Evolutionary conservation across 2,329 filamentous ascomycete species (phyloP).

Genomic region (Neofusicoccum sp.): DNA sequence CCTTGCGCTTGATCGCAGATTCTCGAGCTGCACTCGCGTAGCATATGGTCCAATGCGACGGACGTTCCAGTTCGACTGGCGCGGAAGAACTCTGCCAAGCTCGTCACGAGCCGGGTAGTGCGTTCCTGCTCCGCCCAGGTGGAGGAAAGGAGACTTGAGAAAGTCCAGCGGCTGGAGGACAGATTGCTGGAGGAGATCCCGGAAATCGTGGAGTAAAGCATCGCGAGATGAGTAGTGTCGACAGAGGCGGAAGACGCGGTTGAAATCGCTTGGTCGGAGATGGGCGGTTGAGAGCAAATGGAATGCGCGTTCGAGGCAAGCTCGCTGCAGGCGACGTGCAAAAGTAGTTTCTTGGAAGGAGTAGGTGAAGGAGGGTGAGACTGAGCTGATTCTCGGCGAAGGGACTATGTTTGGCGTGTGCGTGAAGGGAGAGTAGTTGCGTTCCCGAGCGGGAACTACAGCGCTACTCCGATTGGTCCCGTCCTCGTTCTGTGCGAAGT

Average conservation of each 20-base stretch:
- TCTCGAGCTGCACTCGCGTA: constrained; percentile 4
- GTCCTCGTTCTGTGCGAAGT: neutral
- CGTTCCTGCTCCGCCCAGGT: constrained; percentile 69
- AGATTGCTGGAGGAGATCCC: constrained; percentile 40
- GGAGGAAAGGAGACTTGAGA: constrained; percentile 64
- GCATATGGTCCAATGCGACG: constrained; percentile 33
- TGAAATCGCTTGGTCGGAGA: constrained; percentile 31
- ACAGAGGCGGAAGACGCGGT: constrained; percentile 70
- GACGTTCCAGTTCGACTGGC: constrained; percentile 35
- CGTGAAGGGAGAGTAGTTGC: constrained; percentile 1
- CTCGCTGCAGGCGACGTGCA: constrained; percentile 69
- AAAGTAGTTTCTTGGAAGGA: constrained; percentile 68
- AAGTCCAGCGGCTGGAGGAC: constrained; percentile 57
- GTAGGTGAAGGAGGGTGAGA: constrained; percentile 52
- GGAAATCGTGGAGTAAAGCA: constrained; percentile 44
- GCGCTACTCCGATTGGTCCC: neutral
- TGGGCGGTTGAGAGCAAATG: constrained; percentile 56
- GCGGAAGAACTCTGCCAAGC: constrained; percentile 39
- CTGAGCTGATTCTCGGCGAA: neutral
- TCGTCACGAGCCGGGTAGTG: constrained; percentile 56
- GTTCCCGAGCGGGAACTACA: neutral
- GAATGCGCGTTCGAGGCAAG: constrained; percentile 64
- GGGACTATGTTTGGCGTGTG: neutral
- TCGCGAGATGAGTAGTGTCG: constrained; percentile 57
- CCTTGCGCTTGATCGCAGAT: neutral